Percentiles rank a stretch among this genome's conserved stretches.
These are phyloP conservation scores for Populus nigra DNA, from an alignment of 345 rosid genomes.

Conservation along the genomic window DNA sequence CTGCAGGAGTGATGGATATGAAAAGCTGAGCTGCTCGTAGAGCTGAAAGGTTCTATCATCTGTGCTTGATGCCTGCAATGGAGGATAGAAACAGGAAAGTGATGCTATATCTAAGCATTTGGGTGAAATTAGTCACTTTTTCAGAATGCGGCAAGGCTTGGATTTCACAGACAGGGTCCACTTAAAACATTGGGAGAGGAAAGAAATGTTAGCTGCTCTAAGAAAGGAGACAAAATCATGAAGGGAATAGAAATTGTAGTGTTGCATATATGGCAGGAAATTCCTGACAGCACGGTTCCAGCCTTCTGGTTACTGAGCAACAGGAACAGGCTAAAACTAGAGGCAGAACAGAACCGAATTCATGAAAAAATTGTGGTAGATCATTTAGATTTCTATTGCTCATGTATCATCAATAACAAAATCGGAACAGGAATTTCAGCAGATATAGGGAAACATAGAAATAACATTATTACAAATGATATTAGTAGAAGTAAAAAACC, in stretches of 20 bases:
- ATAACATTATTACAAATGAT: neutral
- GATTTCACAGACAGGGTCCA: neutral
- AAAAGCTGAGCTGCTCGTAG: constrained; percentile 60
- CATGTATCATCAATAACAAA: neutral
- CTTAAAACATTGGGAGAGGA: neutral
- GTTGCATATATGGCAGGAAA: neutral
- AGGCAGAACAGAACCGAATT: neutral
- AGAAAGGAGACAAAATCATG: neutral
- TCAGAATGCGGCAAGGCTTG: neutral
- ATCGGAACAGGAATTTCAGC: neutral
- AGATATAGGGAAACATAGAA: neutral
- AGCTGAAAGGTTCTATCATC: constrained; percentile 53
- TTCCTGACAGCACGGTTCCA: neutral
- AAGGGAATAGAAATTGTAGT: neutral
- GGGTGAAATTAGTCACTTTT: neutral
- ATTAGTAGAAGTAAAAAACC: constrained; percentile 26
- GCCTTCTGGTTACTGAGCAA: neutral
- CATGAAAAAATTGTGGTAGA: neutral
- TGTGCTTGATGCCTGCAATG: constrained; percentile 43
- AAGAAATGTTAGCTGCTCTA: neutral
- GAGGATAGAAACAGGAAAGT: neutral
- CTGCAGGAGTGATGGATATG: constrained; percentile 68
- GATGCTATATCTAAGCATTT: neutral
- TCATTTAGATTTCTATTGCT: neutral
- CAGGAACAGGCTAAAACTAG: neutral